phyloP scores from a whole-genome alignment of 805 yeast species.

The Yarrowia sp. region DNA sequence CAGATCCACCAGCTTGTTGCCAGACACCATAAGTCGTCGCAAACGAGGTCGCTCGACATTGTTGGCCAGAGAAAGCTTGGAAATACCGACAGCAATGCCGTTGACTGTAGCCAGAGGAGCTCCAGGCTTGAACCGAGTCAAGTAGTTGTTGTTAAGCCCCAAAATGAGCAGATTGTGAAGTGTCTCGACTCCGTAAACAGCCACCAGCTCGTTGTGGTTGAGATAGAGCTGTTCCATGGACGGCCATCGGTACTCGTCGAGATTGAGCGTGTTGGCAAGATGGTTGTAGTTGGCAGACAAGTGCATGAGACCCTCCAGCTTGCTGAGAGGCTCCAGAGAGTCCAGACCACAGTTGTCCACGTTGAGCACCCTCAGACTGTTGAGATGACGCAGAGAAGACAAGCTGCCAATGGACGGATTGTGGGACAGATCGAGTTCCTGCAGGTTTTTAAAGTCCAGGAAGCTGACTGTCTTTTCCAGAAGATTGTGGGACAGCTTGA shows the following conservation, averaged over 20 bases:
- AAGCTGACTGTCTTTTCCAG: slow-evolving; percentile 46
- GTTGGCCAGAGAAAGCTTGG: neutral
- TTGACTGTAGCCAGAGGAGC: neutral
- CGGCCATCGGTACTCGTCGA: slow-evolving; percentile 30
- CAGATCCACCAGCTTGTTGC: slow-evolving; percentile 39
- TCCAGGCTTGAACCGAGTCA: slow-evolving; percentile 19
- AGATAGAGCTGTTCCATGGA: slow-evolving; percentile 33
- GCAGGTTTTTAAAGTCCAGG: slow-evolving; percentile 43
- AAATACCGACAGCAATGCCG: neutral
- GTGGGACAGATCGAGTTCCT: slow-evolving; percentile 41
- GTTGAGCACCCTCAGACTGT: slow-evolving; percentile 44
- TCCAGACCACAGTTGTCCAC: slow-evolving; percentile 43
- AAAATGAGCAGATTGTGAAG: slow-evolving; percentile 40
- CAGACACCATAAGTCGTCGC: slow-evolving; percentile 39
- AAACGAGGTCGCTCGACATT: neutral
- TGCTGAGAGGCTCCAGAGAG: slow-evolving; percentile 41
- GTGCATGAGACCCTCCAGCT: slow-evolving; percentile 37
- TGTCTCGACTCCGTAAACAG: slow-evolving; percentile 33
- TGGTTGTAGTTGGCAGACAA: slow-evolving; percentile 33
- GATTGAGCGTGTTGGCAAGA: slow-evolving; percentile 29
- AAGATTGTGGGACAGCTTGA: slow-evolving; percentile 42
- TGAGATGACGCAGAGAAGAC: slow-evolving; percentile 39
- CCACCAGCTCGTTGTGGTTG: slow-evolving; percentile 31
- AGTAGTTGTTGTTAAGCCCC: slow-evolving; percentile 41
- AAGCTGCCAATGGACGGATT: slow-evolving; percentile 41